These are phyloP conservation scores for Yarrowia sp. DNA, from an alignment of 805 yeast species.

Conservation along the genomic window DNA sequence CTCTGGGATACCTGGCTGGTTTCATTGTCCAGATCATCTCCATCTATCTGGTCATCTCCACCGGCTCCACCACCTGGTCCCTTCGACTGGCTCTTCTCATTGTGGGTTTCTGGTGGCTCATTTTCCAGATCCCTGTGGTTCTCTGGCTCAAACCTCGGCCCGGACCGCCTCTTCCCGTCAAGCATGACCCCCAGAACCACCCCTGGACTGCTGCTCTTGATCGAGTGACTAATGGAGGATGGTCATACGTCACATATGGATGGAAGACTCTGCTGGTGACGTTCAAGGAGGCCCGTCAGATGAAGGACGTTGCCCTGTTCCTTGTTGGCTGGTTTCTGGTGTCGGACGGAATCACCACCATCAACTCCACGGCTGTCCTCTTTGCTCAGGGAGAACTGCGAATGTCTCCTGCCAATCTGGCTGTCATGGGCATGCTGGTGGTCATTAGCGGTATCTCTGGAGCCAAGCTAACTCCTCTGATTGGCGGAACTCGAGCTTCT, in stretches of 20 bases:
- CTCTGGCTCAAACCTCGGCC: constrained; percentile 57
- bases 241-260: constrained; percentile 59
- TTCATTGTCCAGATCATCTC: constrained; percentile 69
- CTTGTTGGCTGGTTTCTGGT: constrained; percentile 77
- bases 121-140: constrained; percentile 69
- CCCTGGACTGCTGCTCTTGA: constrained; percentile 37
- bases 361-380: constrained; percentile 77
- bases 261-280: constrained; percentile 66
- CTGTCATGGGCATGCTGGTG: constrained; percentile 68
- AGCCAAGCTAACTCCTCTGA: constrained; percentile 63
- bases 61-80: constrained; percentile 54
- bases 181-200: constrained; percentile 39
- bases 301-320: constrained; percentile 71
- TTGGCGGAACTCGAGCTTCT: constrained; percentile 33
- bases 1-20: constrained; percentile 73
- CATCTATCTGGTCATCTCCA: constrained; percentile 56
- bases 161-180: constrained; percentile 50
- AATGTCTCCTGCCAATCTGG: constrained; percentile 72
- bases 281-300: constrained; percentile 62
- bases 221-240: constrained; percentile 37
- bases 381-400: constrained; percentile 74
- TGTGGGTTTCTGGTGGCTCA: constrained; percentile 80
- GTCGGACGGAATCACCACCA: constrained; percentile 77
- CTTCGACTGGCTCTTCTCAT: constrained; percentile 65
- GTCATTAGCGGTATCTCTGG: constrained; percentile 74